Evolutionary conservation across 108 stramenopile species (phyloP), one percentile per base, ranked within the genome.

Genomic region (Nitzschia sp.): DNA sequence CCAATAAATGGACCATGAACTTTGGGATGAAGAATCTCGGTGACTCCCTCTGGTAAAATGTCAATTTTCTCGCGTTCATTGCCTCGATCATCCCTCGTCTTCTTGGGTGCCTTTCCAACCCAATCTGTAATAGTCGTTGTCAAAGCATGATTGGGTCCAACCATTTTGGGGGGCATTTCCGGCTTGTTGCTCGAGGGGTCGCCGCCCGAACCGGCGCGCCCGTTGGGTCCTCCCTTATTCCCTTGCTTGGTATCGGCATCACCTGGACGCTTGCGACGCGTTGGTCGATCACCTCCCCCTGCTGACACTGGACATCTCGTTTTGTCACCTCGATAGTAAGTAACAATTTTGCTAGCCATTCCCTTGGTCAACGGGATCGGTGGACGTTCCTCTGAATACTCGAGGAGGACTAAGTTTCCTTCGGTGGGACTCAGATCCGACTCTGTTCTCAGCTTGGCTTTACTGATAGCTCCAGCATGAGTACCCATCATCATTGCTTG

Each of bases 1-100:
- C 93, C 93, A 51, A 94, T 85, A 61, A 94, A 94, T 12, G 93
- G 93, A 10, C 93, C 93, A 61, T 91, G 90, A 3, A 73, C 84
- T 68, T 91, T 89, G 0, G 77, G 84, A 58, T 90, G 88, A 43
- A 94, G 61, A 34, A 90, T 85, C 67, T 94, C 93, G 15, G 93
- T 94, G 10, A 91, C 87, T 42, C 93, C 93, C 52, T 94, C 93
- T 0, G 93, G 93, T 26, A 94, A 70, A 7, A 91, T 65, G 56
- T 89, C 76, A 22, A 86, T 72, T 9, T 67, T 67, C 41, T 53
- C 69, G 26, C 65, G 77, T 67, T 90, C 80, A 26, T 76, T 79
- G 24, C 64, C 83, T 2, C 83, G 68, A n/a, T 79, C 82, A 10
- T 83, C 85, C 44, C 75, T 82, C 21, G 80, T 82, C 53, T 80